Conservation (phyloP, 805 yeast genomes). For the Diddensiella transvaalensis region DNA sequence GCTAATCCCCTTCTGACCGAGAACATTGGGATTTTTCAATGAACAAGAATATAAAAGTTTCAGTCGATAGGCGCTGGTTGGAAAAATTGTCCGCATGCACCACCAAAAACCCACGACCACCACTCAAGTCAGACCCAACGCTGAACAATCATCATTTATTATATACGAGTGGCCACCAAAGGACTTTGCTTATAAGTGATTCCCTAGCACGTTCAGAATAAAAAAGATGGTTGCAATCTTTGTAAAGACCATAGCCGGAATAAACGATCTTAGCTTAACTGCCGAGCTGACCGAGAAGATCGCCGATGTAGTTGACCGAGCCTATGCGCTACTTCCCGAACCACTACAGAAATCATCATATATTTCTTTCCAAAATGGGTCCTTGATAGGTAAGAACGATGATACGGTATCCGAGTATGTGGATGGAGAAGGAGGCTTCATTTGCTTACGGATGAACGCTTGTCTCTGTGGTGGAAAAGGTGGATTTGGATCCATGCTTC, state of each 20-base stretch:
- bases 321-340: slow-evolving; percentile 5
- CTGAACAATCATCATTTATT: too few species aligned
- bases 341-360: slow-evolving; percentile 1
- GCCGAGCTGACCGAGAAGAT: not conserved
- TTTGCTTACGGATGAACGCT: slow-evolving; percentile 21
- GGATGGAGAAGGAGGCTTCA: not conserved
- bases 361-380: not conserved
- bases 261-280: slow-evolving; percentile 5
- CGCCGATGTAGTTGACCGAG: not conserved
- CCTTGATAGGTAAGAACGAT: not conserved
- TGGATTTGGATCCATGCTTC: slow-evolving; percentile 44
- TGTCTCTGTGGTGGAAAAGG: slow-evolving; percentile 52
- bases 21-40: too few species aligned
- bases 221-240: slow-evolving; percentile 15
- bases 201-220: too few species aligned
- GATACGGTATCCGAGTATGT: not conserved
- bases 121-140: too few species aligned
- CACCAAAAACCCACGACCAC: too few species aligned
- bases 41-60: too few species aligned
- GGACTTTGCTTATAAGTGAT: too few species aligned
- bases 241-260: slow-evolving; percentile 16
- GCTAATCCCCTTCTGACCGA: too few species aligned
- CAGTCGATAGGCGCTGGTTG: too few species aligned
- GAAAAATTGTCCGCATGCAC: too few species aligned
- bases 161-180: too few species aligned